phyloP scores from a whole-genome alignment of 164 flowering plant genomes.

The Magnolia kwangsiensis region DNA sequence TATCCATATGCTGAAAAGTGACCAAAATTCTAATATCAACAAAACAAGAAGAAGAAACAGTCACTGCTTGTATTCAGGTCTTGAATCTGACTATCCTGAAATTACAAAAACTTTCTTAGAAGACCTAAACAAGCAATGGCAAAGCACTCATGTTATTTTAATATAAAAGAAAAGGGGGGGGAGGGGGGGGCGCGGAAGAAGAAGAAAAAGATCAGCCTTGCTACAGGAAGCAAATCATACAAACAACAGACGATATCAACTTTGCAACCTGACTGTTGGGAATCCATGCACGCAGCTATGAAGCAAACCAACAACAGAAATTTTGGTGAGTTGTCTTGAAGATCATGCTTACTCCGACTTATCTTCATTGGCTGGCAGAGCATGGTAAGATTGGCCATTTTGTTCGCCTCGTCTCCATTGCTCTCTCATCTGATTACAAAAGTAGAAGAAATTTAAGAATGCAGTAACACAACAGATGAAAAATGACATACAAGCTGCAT shows the following conservation, averaged over 20 bases:
- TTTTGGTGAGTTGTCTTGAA: neutral
- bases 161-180: too few species aligned
- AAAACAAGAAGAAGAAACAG: neutral
- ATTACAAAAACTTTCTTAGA: neutral
- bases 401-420: constrained; percentile 21
- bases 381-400: constrained; percentile 25
- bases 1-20: too few species aligned
- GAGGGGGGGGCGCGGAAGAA: too few species aligned
- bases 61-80: neutral
- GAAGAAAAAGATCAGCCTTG: neutral
- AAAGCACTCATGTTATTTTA: neutral
- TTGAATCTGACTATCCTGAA: neutral
- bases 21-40: neutral
- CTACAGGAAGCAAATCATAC: neutral
- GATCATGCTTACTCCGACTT: constrained; percentile 35
- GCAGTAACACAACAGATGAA: neutral
- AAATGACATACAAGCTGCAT: neutral
- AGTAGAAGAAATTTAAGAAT: neutral
- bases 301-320: neutral
- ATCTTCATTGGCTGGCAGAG: constrained; percentile 11
- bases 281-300: neutral
- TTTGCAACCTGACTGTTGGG: neutral
- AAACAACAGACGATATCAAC: neutral
- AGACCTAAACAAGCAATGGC: neutral
- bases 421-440: constrained; percentile 40